Evolutionary conservation across 1,284 basidiomycete genomes (phyloP).

Genomic region (Porodaedalea pini): DNA sequence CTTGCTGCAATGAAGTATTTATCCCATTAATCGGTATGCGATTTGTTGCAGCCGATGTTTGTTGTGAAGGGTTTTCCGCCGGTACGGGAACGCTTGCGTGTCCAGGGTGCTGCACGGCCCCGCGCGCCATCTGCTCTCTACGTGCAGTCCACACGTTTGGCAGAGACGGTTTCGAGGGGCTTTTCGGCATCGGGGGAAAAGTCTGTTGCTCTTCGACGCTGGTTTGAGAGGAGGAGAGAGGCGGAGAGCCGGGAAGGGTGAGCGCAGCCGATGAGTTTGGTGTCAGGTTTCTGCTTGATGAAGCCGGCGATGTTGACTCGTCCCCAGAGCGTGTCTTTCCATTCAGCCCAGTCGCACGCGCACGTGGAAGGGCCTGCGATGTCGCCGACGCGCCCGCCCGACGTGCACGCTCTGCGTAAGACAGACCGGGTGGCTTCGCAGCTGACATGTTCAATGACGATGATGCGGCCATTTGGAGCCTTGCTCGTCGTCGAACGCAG

Average conservation of each 20-base stretch:
- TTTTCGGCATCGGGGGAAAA: constrained; percentile 11
- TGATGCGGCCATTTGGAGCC: constrained; percentile 12
- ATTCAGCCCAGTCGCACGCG: constrained; percentile 21
- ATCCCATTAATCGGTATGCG: constrained; percentile 18
- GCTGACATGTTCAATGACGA: constrained; percentile 9
- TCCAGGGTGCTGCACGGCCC: constrained; percentile 5
- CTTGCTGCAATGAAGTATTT: neutral
- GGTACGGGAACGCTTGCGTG: neutral
- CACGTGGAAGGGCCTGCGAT: constrained; percentile 11
- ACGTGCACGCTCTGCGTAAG: constrained; percentile 62
- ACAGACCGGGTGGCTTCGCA: constrained; percentile 38
- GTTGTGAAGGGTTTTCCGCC: constrained; percentile 3
- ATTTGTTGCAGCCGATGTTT: constrained; percentile 13
- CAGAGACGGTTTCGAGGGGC: constrained; percentile 28
- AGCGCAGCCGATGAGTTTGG: constrained; percentile 11
- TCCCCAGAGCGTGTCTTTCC: constrained; percentile 12
- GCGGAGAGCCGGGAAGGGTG: constrained; percentile 20
- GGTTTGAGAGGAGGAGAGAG: constrained; percentile 19
- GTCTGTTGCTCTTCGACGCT: neutral
- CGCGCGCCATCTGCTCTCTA: constrained; percentile 44
- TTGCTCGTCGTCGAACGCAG: neutral
- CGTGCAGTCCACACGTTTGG: constrained; percentile 50
- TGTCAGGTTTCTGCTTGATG: constrained; percentile 17
- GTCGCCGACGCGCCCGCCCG: constrained; percentile 31
- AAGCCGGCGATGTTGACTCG: constrained; percentile 24